phyloP scores from a whole-genome alignment of 2,329 filamentous ascomycete species.

The Zopfia rhizophila region DNA sequence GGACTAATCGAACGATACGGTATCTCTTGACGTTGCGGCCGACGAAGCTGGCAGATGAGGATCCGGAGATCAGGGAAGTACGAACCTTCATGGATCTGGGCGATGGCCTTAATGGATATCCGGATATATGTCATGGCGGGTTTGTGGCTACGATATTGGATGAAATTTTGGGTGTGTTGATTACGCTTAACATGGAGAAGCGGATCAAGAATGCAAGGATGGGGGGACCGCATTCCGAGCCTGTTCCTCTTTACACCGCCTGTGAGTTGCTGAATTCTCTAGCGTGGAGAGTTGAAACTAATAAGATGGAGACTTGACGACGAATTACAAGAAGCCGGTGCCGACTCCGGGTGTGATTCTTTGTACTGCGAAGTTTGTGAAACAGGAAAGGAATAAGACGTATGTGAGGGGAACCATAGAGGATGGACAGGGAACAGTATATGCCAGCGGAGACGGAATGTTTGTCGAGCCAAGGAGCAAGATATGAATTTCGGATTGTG shows the following conservation, averaged over 20 bases:
- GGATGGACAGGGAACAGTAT: conserved; percentile 59
- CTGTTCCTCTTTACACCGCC: conserved; percentile 42
- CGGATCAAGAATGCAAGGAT: conserved; percentile 19
- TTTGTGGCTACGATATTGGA: conserved; percentile 68
- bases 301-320: conserved; percentile 60
- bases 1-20: conserved; percentile 61
- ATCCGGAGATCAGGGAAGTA: conserved; percentile 47
- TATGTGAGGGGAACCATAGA: conserved; percentile 62
- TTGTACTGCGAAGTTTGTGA: conserved; percentile 57
- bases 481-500: too few relatives aligned
- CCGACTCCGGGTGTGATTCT: conserved; percentile 61
- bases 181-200: conserved; percentile 55
- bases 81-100: conserved; percentile 59
- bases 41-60: conserved; percentile 18
- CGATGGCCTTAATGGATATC: conserved; percentile 64
- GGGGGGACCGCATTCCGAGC: conserved; percentile 4
- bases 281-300: conserved; percentile 22
- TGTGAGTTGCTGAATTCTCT: conserved; percentile 34
- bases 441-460: conserved; percentile 65
- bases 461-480: conserved; percentile 54
- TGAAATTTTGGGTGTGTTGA: conserved; percentile 65
- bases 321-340: conserved; percentile 65
- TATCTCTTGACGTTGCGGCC: conserved; percentile 37
- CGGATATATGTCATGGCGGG: conserved; percentile 66
- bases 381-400: conserved; percentile 65